Evolutionary conservation across 257 asterid species (phyloP).

Genomic region (Gentiana macrophylla): DNA sequence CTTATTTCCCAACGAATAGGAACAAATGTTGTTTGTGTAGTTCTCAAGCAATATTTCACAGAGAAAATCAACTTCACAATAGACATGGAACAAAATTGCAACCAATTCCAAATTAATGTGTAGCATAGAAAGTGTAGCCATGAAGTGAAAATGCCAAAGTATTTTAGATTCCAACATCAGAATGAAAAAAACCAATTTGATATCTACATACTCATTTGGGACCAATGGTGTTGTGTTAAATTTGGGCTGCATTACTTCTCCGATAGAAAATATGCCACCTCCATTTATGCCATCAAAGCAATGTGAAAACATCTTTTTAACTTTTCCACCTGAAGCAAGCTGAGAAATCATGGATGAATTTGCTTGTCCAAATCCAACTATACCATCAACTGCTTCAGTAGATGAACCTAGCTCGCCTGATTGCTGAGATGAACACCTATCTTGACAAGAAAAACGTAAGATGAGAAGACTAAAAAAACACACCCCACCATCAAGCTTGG

Average conservation of each 20-base stretch:
- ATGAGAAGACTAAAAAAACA: slow-evolving; percentile 10
- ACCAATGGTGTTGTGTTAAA: slow-evolving; percentile 68
- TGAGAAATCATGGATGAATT: slow-evolving; percentile 89
- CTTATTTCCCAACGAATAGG: too few species aligned
- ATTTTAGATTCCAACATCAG: neutral
- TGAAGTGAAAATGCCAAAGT: too few species aligned
- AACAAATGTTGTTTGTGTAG: too few species aligned
- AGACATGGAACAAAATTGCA: too few species aligned
- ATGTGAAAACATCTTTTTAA: slow-evolving; percentile 72
- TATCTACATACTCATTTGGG: slow-evolving; percentile 54
- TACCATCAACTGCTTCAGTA: slow-evolving; percentile 89
- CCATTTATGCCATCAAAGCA: slow-evolving; percentile 82
- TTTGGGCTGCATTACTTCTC: slow-evolving; percentile 82
- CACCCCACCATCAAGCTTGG: neutral
- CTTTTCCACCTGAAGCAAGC: slow-evolving; percentile 73
- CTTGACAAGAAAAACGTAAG: slow-evolving; percentile 27
- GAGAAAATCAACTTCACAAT: too few species aligned
- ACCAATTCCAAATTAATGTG: too few species aligned
- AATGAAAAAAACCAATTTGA: slow-evolving; percentile 1
- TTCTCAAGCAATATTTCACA: too few species aligned
- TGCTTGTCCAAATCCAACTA: slow-evolving; percentile 94
- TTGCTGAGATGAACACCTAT: slow-evolving; percentile 84
- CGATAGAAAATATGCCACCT: slow-evolving; percentile 95
- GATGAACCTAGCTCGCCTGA: slow-evolving; percentile 85
- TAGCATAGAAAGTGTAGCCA: too few species aligned